Conservation (phyloP, 306 rosid species). For the Nissolia schottii region DNA sequence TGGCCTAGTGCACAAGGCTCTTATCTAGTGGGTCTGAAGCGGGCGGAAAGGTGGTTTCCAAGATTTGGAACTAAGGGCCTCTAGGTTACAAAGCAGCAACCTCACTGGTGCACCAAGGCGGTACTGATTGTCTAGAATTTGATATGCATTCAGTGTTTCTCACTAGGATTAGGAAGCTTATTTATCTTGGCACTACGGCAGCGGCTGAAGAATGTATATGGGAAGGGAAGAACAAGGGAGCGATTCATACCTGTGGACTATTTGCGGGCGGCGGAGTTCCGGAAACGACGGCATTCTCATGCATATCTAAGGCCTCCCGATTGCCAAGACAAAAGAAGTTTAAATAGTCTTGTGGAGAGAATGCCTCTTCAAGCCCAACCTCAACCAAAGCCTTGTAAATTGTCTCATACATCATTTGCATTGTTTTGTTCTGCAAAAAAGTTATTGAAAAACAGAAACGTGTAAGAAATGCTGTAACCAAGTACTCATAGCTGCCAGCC, state of each 20-base stretch:
- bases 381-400: constrained; percentile 82
- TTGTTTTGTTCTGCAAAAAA: constrained; percentile 76
- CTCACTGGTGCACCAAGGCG: too few species aligned
- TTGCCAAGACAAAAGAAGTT: constrained; percentile 97
- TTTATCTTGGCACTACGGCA: not conserved
- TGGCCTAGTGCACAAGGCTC: too few species aligned
- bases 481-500: not conserved
- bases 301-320: constrained; percentile 62
- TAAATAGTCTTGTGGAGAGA: constrained; percentile 86
- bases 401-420: constrained; percentile 98
- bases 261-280: constrained; percentile 65
- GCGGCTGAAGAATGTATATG: constrained; percentile 10
- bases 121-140: too few species aligned
- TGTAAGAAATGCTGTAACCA: constrained; percentile 8
- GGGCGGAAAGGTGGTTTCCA: too few species aligned
- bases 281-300: constrained; percentile 26
- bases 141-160: not conserved
- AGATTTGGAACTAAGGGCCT: too few species aligned
- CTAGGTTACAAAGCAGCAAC: too few species aligned
- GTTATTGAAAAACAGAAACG: not conserved
- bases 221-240: not conserved
- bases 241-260: constrained; percentile 68
- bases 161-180: not conserved
- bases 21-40: too few species aligned
- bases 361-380: constrained; percentile 75